phyloP scores from a whole-genome alignment of 2,329 filamentous ascomycete genomes.

The Lachnellula subtilissima region DNA sequence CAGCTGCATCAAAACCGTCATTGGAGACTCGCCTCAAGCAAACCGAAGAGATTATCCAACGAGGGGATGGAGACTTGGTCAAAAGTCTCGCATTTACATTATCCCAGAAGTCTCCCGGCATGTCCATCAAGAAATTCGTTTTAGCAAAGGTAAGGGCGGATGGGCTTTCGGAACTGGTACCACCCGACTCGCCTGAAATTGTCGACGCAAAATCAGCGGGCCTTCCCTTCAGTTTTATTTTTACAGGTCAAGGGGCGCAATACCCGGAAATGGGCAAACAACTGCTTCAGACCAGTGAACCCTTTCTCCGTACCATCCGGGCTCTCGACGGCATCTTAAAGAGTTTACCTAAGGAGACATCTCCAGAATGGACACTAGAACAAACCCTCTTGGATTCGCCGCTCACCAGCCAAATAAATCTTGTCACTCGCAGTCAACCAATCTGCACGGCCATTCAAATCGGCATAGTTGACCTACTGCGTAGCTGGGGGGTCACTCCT shows the following conservation, averaged over 20 bases:
- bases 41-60: slow-evolving; percentile 25
- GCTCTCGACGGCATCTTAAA: slow-evolving; percentile 10
- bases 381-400: slow-evolving; percentile 5
- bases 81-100: slow-evolving; percentile 11
- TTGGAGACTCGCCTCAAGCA: slow-evolving; percentile 8
- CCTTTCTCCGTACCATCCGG: slow-evolving; percentile 27
- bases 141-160: background rate
- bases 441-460: slow-evolving; percentile 40
- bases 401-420: background rate
- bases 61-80: background rate
- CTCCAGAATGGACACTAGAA: background rate
- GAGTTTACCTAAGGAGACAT: background rate
- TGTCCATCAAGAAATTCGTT: no score
- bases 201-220: slow-evolving; percentile 3
- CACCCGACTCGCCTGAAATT: no score
- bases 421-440: slow-evolving; percentile 4
- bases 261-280: slow-evolving; percentile 17
- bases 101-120: slow-evolving; percentile 26
- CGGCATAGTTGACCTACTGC: slow-evolving; percentile 38
- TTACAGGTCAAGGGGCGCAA: slow-evolving; percentile 18
- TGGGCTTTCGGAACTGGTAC: background rate
- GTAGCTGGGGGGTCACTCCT: slow-evolving; percentile 33
- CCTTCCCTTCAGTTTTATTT: slow-evolving; percentile 5
- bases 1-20: background rate
- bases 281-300: slow-evolving; percentile 22